A percentile compares a stretch with the other conserved stretches of the same genome.
Evolutionary conservation across 805 yeast species (phyloP).

Genomic region (Sungouiozyma intestinalis): DNA sequence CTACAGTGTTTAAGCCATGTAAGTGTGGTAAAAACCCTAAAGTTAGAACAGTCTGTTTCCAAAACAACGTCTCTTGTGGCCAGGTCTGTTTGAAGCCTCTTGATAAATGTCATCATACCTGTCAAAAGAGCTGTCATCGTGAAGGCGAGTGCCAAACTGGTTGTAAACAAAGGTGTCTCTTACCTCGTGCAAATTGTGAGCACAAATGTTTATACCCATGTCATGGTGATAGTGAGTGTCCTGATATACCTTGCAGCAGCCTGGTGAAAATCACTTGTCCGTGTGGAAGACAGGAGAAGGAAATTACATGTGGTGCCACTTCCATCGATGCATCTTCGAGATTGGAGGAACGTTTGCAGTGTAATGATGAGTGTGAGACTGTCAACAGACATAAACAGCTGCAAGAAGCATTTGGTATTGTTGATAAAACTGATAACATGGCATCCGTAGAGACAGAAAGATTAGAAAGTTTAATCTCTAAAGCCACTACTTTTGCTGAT

Average conservation of each 20-base stretch:
- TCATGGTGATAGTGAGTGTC: slow-evolving; percentile 48
- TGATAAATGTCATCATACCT: slow-evolving; percentile 40
- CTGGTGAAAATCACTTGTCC: slow-evolving; percentile 43
- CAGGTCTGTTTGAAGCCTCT: slow-evolving; percentile 45
- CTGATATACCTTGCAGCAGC: slow-evolving; percentile 45
- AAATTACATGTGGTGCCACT: slow-evolving; percentile 50
- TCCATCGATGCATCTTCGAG: slow-evolving; percentile 21
- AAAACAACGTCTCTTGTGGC: slow-evolving; percentile 59
- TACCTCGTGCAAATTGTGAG: slow-evolving; percentile 45
- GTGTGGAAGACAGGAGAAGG: slow-evolving; percentile 48
- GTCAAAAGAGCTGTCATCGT: slow-evolving; percentile 46
- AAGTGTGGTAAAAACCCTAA: slow-evolving; percentile 44
- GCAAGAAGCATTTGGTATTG: slow-evolving; percentile 48
- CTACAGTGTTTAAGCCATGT: slow-evolving; percentile 44
- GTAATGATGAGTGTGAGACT: slow-evolving; percentile 62
- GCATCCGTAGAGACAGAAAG: slow-evolving; percentile 9
- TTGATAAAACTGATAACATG: slow-evolving; percentile 1
- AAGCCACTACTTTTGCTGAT: slow-evolving; percentile 21
- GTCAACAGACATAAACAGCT: slow-evolving; percentile 50
- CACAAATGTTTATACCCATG: slow-evolving; percentile 58
- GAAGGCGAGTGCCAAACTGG: slow-evolving; percentile 47
- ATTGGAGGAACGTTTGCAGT: slow-evolving; percentile 36
- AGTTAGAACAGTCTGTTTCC: slow-evolving; percentile 60
- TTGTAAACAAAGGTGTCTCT: slow-evolving; percentile 54
- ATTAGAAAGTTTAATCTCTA: slow-evolving; percentile 14